These are phyloP conservation scores for Mimosa pudica DNA, from an alignment of 306 rosid genomes.

Conservation along the genomic window DNA sequence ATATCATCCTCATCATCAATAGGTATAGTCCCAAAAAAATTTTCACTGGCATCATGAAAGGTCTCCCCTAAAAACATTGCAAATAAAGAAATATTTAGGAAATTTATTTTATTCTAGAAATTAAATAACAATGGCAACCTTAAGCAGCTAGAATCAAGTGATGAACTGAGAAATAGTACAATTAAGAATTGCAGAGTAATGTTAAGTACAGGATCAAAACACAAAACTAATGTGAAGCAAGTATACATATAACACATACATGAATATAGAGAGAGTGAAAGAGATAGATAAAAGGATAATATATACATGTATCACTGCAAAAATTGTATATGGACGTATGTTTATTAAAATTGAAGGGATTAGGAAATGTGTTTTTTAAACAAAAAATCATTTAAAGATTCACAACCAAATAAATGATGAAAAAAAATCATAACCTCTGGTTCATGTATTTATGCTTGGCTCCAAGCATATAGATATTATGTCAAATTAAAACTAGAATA, in stretches of 20 bases:
- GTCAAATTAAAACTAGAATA: neutral
- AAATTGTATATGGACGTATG: neutral
- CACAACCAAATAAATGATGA: neutral
- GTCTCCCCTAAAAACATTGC: slow-evolving; percentile 64
- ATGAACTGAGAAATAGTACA: slow-evolving; percentile 5
- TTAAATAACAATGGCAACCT: slow-evolving; percentile 31
- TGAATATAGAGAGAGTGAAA: neutral
- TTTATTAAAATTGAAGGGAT: neutral
- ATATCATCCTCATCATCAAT: slow-evolving; percentile 43
- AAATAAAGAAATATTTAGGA: slow-evolving; percentile 36
- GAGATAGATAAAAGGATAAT: neutral
- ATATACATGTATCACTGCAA: neutral
- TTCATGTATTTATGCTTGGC: neutral
- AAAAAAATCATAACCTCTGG: neutral
- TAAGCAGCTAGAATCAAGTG: slow-evolving; percentile 30
- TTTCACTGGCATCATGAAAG: slow-evolving; percentile 75
- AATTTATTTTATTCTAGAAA: slow-evolving; percentile 29
- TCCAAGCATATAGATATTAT: neutral
- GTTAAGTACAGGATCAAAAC: neutral
- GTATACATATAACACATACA: neutral
- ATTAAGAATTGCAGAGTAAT: slow-evolving; percentile 7
- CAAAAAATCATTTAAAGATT: neutral
- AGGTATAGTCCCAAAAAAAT: slow-evolving; percentile 41
- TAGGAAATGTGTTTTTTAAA: neutral
- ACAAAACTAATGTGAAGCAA: neutral